These are phyloP conservation scores for Saitozyma sp. DNA, from an alignment of 768 basidiomycete species.

Conservation along the genomic window DNA sequence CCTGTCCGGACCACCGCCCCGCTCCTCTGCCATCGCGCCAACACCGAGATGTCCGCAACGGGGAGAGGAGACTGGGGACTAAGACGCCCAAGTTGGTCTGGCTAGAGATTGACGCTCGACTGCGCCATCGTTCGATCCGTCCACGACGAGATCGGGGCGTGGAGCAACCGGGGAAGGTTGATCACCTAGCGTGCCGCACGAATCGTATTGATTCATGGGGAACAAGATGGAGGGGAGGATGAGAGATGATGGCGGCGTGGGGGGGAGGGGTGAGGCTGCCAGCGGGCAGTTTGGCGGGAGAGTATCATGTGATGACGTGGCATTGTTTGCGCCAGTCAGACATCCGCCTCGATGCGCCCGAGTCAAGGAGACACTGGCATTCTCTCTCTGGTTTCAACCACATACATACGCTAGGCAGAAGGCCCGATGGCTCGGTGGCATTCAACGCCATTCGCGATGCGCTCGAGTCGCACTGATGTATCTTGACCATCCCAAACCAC, in stretches of 20 bases:
- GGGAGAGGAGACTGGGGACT: slow-evolving; percentile 24
- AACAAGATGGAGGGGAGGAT: slow-evolving; percentile 3
- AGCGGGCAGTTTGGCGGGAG: background rate
- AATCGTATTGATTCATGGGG: slow-evolving; percentile 4
- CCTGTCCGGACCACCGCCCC: slow-evolving; percentile 26
- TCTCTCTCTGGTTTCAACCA: too few relatives aligned
- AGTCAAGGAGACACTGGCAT: too few relatives aligned
- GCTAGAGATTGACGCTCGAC: slow-evolving; percentile 43
- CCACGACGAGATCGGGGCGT: slow-evolving; percentile 2
- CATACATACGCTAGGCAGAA: too few relatives aligned
- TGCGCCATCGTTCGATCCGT: slow-evolving; percentile 8
- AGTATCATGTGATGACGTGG: too few relatives aligned
- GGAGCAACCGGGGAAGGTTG: slow-evolving; percentile 37
- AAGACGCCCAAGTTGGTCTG: slow-evolving; percentile 30
- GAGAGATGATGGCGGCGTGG: background rate
- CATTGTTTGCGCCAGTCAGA: too few relatives aligned
- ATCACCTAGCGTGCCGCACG: slow-evolving; percentile 31
- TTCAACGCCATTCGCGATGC: too few relatives aligned
- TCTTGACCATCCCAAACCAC: too few relatives aligned
- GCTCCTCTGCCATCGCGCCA: slow-evolving; percentile 9
- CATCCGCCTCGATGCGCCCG: too few relatives aligned
- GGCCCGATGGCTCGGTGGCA: too few relatives aligned
- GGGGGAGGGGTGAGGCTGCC: background rate
- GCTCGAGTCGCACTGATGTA: too few relatives aligned
- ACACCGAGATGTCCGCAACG: background rate